A percentile compares a stretch with the other conserved stretches of the same genome.
Conservation (phyloP, 306 rosid genomes). For the Dalbergia oliveri region DNA sequence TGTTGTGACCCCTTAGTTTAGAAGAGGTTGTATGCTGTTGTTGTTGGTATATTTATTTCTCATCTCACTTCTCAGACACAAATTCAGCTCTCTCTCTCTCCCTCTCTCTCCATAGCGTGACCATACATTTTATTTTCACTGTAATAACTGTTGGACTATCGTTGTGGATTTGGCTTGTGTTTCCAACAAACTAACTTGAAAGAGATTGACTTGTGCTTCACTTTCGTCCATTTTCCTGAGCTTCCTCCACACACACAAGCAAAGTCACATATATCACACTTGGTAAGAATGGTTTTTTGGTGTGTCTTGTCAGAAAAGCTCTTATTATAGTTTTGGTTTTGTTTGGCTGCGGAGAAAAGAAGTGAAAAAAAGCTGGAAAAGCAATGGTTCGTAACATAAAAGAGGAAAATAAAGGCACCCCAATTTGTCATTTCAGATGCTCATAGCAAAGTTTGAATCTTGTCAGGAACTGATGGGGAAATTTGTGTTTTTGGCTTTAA, state of each 20-base stretch:
- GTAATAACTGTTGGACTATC: background rate
- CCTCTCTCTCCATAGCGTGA: background rate
- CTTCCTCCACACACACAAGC: conserved; percentile 13
- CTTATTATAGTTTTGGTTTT: conserved; percentile 5
- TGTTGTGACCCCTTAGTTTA: background rate
- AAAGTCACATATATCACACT: background rate
- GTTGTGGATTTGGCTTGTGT: background rate
- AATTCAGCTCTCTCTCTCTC: background rate
- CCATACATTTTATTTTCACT: conserved; percentile 6
- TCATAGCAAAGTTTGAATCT: conserved; percentile 5
- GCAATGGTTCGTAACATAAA: background rate
- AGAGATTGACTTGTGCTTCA: background rate
- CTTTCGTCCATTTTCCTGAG: conserved; percentile 15
- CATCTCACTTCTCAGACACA: conserved; percentile 9
- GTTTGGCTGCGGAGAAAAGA: conserved; percentile 37
- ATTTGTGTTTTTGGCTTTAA: background rate
- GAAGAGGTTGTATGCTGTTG: background rate
- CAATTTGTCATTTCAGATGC: background rate
- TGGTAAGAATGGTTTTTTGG: conserved; percentile 40
- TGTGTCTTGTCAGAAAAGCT: conserved; percentile 33
- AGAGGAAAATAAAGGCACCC: background rate
- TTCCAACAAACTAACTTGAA: background rate
- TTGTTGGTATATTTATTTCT: too few relatives aligned
- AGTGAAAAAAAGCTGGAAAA: background rate
- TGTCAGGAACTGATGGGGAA: background rate